Evolutionary conservation across 768 basidiomycete genomes (phyloP), one percentile per base, ranked within the genome.

Genomic region (Phaffia australis): DNA sequence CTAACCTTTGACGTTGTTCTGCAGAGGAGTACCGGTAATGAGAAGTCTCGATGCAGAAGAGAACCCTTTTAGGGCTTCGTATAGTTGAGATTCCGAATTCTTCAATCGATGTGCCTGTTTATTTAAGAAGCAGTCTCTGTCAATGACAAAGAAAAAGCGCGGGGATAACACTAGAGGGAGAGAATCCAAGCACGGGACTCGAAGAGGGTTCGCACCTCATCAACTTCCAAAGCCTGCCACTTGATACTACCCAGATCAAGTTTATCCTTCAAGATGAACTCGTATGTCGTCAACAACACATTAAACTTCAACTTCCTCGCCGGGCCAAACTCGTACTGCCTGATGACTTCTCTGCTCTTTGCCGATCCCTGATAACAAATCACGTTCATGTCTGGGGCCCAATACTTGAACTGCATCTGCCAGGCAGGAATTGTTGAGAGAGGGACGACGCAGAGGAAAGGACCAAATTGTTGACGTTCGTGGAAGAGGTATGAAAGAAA

Each of bases 351-450:
- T 56, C 95, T 88, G 5, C 89, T 85, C 4, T 83, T 74, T 0
- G 88, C 87, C 19, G 86, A 91, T 50, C 95, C 95, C 71, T 90
- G 93, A 78, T 98, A 98, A 25, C 88, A 89, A 79, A 98, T 88
- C 65, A 97, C 90, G 76, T 97, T 95, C 75, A 98, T 80, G 68
- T 91, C 93, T 15, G 95, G 95, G 5, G 93, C 89, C 95, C 95
- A 99, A 19, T 84, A 81, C 51, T 83, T 83, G 76, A 99, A 95
- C 75, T 97, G 93, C 59, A 83, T 84, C 78, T 97, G 92, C 95
- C 95, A 99, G 16, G 95, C 94, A 2, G 93, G 90, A 72, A 98
- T 92, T 9, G 95, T 99, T 9, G 94, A 98, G 9, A 98, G 81
- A 4, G 95, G 95, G 27, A 99, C 95, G 71, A 99, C 93, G 72